phyloP scores from a whole-genome alignment of 257 asterid genomes.

The Solanum tarijense region DNA sequence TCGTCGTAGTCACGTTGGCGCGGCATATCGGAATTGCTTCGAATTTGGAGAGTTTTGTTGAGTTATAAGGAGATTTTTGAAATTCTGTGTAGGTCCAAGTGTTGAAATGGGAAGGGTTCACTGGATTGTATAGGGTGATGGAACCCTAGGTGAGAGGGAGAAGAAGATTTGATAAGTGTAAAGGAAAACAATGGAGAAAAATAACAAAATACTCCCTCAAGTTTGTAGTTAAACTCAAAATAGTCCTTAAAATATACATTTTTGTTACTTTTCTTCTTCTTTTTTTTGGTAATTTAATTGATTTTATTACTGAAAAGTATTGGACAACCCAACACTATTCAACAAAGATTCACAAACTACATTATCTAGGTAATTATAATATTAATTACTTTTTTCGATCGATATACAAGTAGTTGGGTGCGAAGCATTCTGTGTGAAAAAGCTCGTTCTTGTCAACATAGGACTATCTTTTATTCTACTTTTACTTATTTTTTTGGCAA shows the following conservation, averaged over 20 bases:
- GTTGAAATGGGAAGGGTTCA: neutral
- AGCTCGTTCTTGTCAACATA: too few species aligned
- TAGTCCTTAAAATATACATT: neutral
- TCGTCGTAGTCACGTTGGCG: slow-evolving; percentile 52
- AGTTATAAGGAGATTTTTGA: neutral
- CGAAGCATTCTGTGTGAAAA: too few species aligned
- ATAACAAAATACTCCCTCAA: neutral
- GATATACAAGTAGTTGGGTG: too few species aligned
- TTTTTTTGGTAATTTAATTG: neutral
- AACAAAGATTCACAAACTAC: too few species aligned
- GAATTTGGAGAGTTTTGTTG: neutral
- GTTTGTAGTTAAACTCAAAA: neutral
- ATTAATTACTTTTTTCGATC: too few species aligned
- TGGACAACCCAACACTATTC: too few species aligned
- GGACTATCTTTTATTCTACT: neutral
- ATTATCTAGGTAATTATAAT: too few species aligned
- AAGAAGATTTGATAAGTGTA: neutral
- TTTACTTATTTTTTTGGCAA: too few species aligned
- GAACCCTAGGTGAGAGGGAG: neutral
- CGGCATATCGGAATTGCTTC: slow-evolving; percentile 26
- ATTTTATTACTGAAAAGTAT: neutral
- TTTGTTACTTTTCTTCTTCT: neutral
- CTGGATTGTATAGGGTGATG: neutral
- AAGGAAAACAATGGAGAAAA: neutral
- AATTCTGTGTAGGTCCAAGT: neutral